Evolutionary conservation across 331 rosid genomes (phyloP).

Genomic region (Saraca asoca): DNA sequence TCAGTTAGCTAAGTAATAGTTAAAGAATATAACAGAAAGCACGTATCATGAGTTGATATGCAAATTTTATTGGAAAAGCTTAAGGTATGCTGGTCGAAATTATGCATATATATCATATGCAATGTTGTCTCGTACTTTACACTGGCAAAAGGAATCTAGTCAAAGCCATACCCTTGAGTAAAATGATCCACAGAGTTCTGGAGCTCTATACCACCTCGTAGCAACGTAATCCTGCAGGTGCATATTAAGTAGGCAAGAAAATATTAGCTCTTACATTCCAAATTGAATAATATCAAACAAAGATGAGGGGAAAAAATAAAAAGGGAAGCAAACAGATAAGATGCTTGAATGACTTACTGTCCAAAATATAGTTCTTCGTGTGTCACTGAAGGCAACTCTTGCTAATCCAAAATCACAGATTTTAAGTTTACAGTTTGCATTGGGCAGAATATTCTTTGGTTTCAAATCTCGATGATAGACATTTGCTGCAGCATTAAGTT

Average conservation of each 20-base stretch:
- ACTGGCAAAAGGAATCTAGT: constrained; percentile 19
- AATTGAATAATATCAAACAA: background rate
- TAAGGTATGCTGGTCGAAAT: constrained; percentile 5
- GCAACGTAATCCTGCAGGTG: constrained; percentile 87
- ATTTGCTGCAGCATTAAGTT: constrained; percentile 7
- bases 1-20: constrained; percentile 29
- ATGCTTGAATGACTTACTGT: too few species aligned
- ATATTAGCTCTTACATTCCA: constrained; percentile 28
- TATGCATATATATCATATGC: background rate
- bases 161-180: constrained; percentile 74
- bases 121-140: constrained; percentile 4
- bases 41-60: constrained; percentile 28
- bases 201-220: constrained; percentile 99
- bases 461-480: too few species aligned
- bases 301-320: too few species aligned
- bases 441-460: too few species aligned
- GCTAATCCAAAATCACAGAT: too few species aligned
- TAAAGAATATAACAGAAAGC: constrained; percentile 34
- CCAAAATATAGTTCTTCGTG: too few species aligned
- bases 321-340: too few species aligned
- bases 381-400: too few species aligned
- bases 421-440: too few species aligned
- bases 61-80: constrained; percentile 36
- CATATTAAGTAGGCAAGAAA: constrained; percentile 16
- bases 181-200: constrained; percentile 96